Base-by-base conservation (phyloP, 441 rosid species). In the Erodium chrysanthum region DNA sequence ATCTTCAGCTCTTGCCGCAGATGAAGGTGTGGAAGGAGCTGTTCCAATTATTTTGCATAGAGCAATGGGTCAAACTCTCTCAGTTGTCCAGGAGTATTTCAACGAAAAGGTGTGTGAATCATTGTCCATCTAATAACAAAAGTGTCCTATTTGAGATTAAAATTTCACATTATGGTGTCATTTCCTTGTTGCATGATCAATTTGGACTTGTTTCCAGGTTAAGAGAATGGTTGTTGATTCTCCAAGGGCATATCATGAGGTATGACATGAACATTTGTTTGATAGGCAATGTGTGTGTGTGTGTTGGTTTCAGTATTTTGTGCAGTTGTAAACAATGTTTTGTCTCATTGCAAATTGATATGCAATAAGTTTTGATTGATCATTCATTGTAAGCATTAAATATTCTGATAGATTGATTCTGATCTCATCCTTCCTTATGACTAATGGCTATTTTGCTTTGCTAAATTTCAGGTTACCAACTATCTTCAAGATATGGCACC, bases 401-500 rank as follows among this genome's bases (percentile, higher is more conserved):
- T 54, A 54, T 54, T 18, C 25, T 54, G 60, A 54, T 54, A 54
- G 60, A 54, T 17, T 17, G 44, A 60, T 20, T 71, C 31, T 11
- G 50, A 14, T 66, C 42, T 42, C 25, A 42, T 58, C 64, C 15
- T 37, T 65, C 20, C 15, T 56, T 40, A 17, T 66, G 37, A 37
- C 7, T 15, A 66, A 59, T 20, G 12, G 21, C 17, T 68, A 37
- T 67, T 67, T 75, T 50, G 23, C 31, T 46, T 46, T 66, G 68
- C 74, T 65, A 22, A 71, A 71, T 81, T 70, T 73, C 84, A 93
- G 98, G 98, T 93, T 70, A 84, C 95, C 69, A 91, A 82, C 82
- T 93, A 93, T 76, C 89, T 93, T 78, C 98, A 91, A 80, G 97
- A 89, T 62, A 86, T 93, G 72, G 98, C 98, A 74, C 89, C 96